These are phyloP conservation scores for Lasiodiplodia citricola DNA, from an alignment of 2,329 filamentous ascomycete species.

Conservation along the genomic window DNA sequence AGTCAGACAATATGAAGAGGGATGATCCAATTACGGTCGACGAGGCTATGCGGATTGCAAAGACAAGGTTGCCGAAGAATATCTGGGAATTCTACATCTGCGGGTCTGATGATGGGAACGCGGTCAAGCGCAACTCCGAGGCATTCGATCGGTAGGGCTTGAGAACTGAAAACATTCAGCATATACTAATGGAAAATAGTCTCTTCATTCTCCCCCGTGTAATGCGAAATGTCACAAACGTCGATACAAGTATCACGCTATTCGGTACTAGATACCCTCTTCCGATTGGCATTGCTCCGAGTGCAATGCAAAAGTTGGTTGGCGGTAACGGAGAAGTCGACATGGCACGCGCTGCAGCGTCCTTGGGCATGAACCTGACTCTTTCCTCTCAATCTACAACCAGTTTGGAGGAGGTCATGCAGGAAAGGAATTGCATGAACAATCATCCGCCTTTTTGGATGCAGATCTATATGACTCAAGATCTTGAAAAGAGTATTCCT, in stretches of 20 bases:
- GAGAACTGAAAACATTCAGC: too few relatives aligned
- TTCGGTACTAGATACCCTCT: constrained; percentile 31
- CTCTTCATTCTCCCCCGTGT: constrained; percentile 28
- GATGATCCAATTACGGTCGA: not conserved
- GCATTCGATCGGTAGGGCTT: not conserved
- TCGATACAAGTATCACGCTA: constrained; percentile 30
- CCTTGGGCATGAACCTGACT: constrained; percentile 34
- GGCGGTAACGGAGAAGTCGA: constrained; percentile 38
- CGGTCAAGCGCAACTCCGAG: not conserved
- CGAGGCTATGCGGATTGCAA: not conserved
- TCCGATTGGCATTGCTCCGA: constrained; percentile 40
- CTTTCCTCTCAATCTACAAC: constrained; percentile 38
- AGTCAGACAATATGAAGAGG: not conserved
- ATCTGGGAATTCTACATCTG: not conserved
- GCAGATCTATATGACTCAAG: constrained; percentile 34
- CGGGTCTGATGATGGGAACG: not conserved
- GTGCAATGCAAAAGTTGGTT: constrained; percentile 38
- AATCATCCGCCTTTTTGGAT: constrained; percentile 33
- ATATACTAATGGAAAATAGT: constrained; percentile 4
- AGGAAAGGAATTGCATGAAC: constrained; percentile 24
- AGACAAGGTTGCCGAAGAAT: not conserved
- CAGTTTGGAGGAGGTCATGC: constrained; percentile 37
- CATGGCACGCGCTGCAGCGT: constrained; percentile 34
- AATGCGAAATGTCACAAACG: constrained; percentile 30
- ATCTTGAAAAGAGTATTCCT: constrained; percentile 30